Percentiles rank a stretch among this genome's conserved stretches.
phyloP scores from a whole-genome alignment of 176 grass and related monocot genomes.

The Zizania latifolia region DNA sequence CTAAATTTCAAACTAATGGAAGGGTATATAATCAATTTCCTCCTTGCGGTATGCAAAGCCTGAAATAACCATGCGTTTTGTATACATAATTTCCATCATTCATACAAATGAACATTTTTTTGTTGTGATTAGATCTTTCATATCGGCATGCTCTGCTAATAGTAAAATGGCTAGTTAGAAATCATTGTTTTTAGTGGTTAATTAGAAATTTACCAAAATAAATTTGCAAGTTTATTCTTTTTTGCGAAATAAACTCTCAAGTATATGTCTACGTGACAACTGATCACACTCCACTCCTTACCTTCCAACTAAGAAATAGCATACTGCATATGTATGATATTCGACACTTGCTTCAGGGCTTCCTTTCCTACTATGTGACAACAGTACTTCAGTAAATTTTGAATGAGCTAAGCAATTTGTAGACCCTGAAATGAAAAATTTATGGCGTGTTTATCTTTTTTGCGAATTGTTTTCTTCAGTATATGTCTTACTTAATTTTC shows the following conservation, averaged over 20 bases:
- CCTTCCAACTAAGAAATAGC: not conserved
- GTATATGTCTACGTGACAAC: too few relatives aligned
- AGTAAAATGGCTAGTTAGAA: too few relatives aligned
- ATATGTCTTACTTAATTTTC: not conserved
- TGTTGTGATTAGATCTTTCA: not conserved
- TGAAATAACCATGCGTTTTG: too few relatives aligned
- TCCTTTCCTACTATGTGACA: not conserved
- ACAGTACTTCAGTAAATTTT: not conserved
- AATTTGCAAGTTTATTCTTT: not conserved
- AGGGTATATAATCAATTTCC: too few relatives aligned
- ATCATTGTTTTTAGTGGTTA: not conserved
- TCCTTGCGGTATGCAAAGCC: too few relatives aligned
- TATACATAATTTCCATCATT: not conserved
- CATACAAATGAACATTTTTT: not conserved
- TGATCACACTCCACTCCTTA: not conserved
- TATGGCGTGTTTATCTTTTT: not conserved
- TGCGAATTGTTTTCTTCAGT: not conserved
- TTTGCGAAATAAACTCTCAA: too few relatives aligned
- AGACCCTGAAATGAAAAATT: not conserved
- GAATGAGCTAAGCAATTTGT: not conserved
- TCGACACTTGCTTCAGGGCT: not conserved
- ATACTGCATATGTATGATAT: not conserved
- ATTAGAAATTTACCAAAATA: not conserved
- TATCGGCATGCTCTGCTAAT: not conserved
- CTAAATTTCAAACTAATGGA: too few relatives aligned